Evolutionary conservation across 1,139 yeast species (phyloP), one percentile per base, ranked within the genome.

Genomic region (Meyerozyma carpophila): DNA sequence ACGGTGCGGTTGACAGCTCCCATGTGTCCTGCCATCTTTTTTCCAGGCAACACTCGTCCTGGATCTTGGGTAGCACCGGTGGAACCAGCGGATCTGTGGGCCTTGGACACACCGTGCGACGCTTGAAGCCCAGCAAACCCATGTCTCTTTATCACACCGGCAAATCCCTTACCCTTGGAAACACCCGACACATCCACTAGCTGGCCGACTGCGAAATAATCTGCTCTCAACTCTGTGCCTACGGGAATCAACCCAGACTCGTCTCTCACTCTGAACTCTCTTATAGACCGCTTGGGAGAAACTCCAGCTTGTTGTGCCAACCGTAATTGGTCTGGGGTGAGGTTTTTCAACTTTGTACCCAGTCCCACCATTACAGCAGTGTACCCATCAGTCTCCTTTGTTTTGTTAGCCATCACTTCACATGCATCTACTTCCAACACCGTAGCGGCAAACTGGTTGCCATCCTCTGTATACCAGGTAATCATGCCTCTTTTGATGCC

Each of bases 1-100:
- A 82, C 79, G 4, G 98, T 93, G 51, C 80, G 78, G 54, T 73
- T 75, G 47, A 78, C 73, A 48, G 79, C 82, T 52, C 98, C 98
- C 95, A 91, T 85, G 66, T 88, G 86, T 52, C 98, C 98, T 28
- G 98, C 95, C 98, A 94, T 91, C 68, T 90, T 93, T 73, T 89
- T 91, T 32, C 97, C 98, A 13, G 98, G 98, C 50, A 90, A 74
- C 44, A 90, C 90, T 72, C 99, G 84, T 59, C 96, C 98, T 4
- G 98, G 98, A 50, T 85, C 85, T 61, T 91, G 93, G 62, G 88
- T 85, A 67, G 87, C 86, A 76, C 99, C 99, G 61, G 85, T 90
- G 38, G 97, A 91, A 77, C 99, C 99, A 55, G 95, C 96, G 44
- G 91, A 84, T 76, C 99, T 84, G 64, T 93, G 98, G 32, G 95